Conservation (phyloP, 1,284 basidiomycete species). For the Papiliotrema laurentii region DNA sequence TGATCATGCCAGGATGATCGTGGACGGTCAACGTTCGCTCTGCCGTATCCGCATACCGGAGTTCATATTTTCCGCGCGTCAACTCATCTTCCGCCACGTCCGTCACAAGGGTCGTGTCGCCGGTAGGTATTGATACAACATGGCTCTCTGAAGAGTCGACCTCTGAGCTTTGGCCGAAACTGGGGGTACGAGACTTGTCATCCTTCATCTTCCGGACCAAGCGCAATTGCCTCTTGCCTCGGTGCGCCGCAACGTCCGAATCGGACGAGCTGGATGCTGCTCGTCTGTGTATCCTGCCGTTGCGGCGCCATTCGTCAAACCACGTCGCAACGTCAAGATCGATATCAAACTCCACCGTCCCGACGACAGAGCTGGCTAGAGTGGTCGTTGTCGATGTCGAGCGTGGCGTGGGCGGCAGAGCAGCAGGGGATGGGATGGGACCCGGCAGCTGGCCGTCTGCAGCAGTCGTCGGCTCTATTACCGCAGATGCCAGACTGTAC, state of each 20-base stretch:
- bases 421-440: conserved; percentile 4
- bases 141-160: not conserved
- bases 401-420: conserved; percentile 20
- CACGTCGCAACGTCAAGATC: conserved; percentile 37
- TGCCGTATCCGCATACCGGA: not conserved
- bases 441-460: not conserved
- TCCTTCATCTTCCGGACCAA: conserved; percentile 27
- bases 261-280: conserved; percentile 6
- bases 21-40: not conserved
- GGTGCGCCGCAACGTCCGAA: not conserved
- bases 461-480: not conserved
- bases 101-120: not conserved
- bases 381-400: conserved; percentile 9
- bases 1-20: not conserved
- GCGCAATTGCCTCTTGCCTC: conserved; percentile 19
- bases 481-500: too few species aligned
- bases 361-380: conserved; percentile 25
- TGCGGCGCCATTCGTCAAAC: conserved; percentile 31
- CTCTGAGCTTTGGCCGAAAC: not conserved
- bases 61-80: too few species aligned
- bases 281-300: conserved; percentile 1
- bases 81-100: not conserved
- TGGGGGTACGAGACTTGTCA: conserved; percentile 21
- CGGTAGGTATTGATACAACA: not conserved
- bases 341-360: conserved; percentile 46